A percentile compares a stretch with the other conserved stretches of the same genome.
phyloP scores from a whole-genome alignment of 768 basidiomycete genomes.

The Macrolepiota dolichaula region DNA sequence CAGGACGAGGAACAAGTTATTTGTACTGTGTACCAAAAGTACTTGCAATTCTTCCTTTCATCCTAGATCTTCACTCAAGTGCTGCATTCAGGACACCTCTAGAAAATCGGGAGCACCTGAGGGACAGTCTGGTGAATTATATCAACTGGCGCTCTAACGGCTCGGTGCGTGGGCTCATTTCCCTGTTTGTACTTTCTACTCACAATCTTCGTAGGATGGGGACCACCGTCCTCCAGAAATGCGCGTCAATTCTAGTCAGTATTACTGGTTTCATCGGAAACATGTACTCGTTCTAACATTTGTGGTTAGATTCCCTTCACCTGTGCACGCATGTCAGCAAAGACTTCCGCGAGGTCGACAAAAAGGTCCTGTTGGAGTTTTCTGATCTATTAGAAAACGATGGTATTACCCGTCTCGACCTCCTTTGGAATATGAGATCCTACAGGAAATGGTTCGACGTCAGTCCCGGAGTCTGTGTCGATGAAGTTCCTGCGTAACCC shows the following conservation, averaged over 20 bases:
- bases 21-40: conserved; percentile 6
- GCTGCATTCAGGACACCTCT: not conserved
- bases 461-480: not conserved
- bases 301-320: not conserved
- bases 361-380: not conserved
- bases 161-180: not conserved
- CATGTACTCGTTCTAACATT: not conserved
- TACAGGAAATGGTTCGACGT: conserved; percentile 2
- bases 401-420: not conserved
- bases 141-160: conserved; percentile 2
- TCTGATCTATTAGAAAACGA: not conserved
- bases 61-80: not conserved
- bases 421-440: not conserved
- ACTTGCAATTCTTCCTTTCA: not conserved
- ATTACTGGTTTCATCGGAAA: not conserved
- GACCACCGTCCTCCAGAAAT: not conserved
- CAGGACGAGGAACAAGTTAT: not conserved
- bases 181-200: no score
- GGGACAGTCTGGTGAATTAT: not conserved
- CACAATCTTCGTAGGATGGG: not conserved
- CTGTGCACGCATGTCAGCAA: not conserved
- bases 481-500: not conserved
- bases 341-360: not conserved
- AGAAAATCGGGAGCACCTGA: not conserved
- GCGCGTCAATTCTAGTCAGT: not conserved